These are phyloP conservation scores for Pseudogymnoascus sp. DNA, from an alignment of 2,329 filamentous ascomycete species.

Conservation along the genomic window DNA sequence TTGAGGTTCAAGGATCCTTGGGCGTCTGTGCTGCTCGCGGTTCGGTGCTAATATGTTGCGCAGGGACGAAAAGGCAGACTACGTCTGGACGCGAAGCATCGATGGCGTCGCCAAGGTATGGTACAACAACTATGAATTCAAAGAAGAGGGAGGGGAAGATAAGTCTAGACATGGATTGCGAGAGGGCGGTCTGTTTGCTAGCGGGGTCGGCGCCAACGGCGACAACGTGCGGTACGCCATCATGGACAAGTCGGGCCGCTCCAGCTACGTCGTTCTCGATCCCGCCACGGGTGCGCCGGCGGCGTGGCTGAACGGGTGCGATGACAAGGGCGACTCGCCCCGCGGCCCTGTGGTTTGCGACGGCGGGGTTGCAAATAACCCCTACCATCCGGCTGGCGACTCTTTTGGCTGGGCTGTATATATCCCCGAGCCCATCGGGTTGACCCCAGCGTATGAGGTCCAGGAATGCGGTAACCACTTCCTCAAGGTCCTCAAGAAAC, in stretches of 20 bases:
- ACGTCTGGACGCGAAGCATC: background rate
- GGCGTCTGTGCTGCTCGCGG: background rate
- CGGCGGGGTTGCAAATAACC: background rate
- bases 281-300: background rate
- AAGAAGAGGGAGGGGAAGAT: background rate
- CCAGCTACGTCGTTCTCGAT: background rate
- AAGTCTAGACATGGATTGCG: background rate
- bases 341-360: background rate
- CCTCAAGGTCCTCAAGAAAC: background rate
- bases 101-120: background rate
- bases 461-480: background rate
- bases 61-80: background rate
- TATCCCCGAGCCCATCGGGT: background rate
- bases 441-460: background rate
- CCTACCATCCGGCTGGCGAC: background rate
- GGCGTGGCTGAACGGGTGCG: background rate
- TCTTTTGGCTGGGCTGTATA: background rate
- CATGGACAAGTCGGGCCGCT: background rate
- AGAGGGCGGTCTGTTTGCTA: background rate
- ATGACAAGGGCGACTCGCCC: background rate
- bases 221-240: background rate
- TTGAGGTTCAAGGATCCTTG: background rate
- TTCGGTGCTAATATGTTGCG: background rate
- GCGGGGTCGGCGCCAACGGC: background rate
- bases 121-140: background rate